Evolutionary conservation across 176 grass and related monocot genomes (phyloP).

Genomic region (Stipa capillata): DNA sequence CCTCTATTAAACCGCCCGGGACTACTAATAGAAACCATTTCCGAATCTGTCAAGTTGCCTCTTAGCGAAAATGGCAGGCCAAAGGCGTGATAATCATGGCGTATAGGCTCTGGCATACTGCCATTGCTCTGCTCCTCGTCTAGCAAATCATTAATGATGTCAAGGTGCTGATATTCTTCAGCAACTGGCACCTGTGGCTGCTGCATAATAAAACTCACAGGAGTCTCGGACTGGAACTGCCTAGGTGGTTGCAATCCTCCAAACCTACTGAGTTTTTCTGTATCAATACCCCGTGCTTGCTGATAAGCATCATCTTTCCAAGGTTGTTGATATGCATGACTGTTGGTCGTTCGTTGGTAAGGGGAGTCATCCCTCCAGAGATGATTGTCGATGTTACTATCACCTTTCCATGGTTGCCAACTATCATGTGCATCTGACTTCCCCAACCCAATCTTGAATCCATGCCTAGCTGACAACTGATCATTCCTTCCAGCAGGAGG

Average conservation of each 20-base stretch:
- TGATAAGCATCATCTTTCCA: constrained; percentile 32
- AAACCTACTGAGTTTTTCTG: constrained; percentile 28
- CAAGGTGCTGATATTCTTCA: constrained; percentile 82
- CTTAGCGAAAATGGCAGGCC: constrained; percentile 35
- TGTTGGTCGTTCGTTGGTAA: constrained; percentile 30
- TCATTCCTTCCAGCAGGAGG: constrained; percentile 40
- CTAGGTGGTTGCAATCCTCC: constrained; percentile 23
- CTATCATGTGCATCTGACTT: constrained; percentile 25
- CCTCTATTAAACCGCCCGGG: constrained; percentile 18
- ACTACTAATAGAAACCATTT: constrained; percentile 25
- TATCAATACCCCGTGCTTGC: constrained; percentile 30
- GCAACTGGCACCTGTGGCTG: constrained; percentile 26
- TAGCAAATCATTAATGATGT: constrained; percentile 91
- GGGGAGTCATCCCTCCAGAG: constrained; percentile 20
- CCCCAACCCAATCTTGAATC: constrained; percentile 38
- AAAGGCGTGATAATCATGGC: constrained; percentile 38
- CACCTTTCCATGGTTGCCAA: constrained; percentile 49
- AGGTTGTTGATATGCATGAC: constrained; percentile 9
- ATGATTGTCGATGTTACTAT: constrained; percentile 31
- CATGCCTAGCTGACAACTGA: constrained; percentile 30
- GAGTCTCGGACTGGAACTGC: constrained; percentile 19
- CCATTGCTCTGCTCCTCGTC: constrained; percentile 63
- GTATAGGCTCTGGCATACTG: constrained; percentile 22
- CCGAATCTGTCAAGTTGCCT: constrained; percentile 19
- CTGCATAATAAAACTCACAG: constrained; percentile 18